These are phyloP conservation scores for Byssochlamys sp. DNA, from an alignment of 2,329 filamentous ascomycete species.

Conservation along the genomic window DNA sequence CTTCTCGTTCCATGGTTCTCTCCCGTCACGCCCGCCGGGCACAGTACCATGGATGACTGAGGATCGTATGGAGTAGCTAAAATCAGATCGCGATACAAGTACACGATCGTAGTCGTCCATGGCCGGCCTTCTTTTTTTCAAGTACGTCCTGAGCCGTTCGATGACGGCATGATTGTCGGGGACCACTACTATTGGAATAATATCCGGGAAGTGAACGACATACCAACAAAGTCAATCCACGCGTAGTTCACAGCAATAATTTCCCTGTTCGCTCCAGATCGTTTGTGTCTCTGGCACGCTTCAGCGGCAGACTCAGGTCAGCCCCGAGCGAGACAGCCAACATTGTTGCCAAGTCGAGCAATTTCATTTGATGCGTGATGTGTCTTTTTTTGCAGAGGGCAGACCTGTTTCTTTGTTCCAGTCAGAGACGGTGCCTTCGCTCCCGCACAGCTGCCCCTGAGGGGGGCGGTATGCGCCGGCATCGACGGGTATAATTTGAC, in stretches of 20 bases:
- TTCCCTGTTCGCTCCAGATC: not conserved
- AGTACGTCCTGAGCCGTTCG: not conserved
- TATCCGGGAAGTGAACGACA: not conserved
- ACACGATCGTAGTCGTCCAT: not conserved
- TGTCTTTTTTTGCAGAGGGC: not conserved
- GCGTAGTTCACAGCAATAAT: not conserved
- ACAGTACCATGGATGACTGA: not conserved
- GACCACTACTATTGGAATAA: not conserved
- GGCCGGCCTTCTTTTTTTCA: too few relatives aligned
- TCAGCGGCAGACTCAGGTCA: not conserved
- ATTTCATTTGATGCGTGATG: not conserved
- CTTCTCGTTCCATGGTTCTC: constrained; percentile 13
- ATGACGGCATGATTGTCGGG: not conserved
- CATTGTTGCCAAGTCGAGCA: not conserved
- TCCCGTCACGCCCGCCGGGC: constrained; percentile 4
- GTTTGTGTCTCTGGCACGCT: not conserved
- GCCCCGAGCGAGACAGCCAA: not conserved
- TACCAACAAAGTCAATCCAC: not conserved
- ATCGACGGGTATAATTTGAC: not conserved
- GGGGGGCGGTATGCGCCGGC: not conserved
- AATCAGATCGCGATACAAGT: not conserved
- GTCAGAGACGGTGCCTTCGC: not conserved
- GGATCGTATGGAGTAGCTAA: not conserved
- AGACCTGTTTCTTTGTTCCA: not conserved
- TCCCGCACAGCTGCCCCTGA: not conserved